Conservation (phyloP, 495 filamentous ascomycete species). For the Penicillium macrosclerotiorum region DNA sequence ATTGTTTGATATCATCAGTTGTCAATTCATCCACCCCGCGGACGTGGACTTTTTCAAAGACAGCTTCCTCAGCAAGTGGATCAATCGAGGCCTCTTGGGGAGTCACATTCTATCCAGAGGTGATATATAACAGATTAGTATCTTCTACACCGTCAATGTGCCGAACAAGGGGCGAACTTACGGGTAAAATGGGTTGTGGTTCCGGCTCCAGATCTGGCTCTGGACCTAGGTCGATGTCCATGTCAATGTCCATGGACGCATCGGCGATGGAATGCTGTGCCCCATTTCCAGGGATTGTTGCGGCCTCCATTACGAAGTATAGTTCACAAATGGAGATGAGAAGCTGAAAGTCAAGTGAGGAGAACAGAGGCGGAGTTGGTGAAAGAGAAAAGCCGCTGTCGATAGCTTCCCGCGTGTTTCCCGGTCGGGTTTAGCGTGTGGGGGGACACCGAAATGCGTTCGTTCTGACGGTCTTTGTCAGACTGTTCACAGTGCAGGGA, state of each 20-base stretch:
- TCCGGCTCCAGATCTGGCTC: constrained; percentile 45
- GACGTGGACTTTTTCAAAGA: constrained; percentile 70
- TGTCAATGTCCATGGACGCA: constrained; percentile 70
- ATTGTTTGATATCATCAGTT: constrained; percentile 72
- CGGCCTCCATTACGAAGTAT: constrained; percentile 18
- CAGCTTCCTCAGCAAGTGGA: constrained; percentile 30
- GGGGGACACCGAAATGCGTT: too few species aligned
- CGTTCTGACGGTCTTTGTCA: neutral
- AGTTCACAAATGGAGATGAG: neutral
- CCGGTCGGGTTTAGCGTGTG: constrained; percentile 20
- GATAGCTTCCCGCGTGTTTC: constrained; percentile 17
- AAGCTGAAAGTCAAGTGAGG: constrained; percentile 1
- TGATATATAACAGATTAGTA: neutral
- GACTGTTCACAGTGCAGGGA: too few species aligned
- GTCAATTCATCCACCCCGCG: constrained; percentile 79
- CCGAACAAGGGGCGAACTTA: constrained; percentile 17
- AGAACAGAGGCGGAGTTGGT: neutral
- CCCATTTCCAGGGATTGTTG: constrained; percentile 8
- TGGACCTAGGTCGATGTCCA: constrained; percentile 65
- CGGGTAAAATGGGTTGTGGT: constrained; percentile 34
- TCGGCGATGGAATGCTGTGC: constrained; percentile 21
- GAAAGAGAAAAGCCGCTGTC: constrained; percentile 1
- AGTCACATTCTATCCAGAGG: constrained; percentile 20
- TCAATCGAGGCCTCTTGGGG: constrained; percentile 24
- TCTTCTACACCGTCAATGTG: too few species aligned